phyloP scores from a whole-genome alignment of 1,284 basidiomycete species.

The Austroboletus niveus region DNA sequence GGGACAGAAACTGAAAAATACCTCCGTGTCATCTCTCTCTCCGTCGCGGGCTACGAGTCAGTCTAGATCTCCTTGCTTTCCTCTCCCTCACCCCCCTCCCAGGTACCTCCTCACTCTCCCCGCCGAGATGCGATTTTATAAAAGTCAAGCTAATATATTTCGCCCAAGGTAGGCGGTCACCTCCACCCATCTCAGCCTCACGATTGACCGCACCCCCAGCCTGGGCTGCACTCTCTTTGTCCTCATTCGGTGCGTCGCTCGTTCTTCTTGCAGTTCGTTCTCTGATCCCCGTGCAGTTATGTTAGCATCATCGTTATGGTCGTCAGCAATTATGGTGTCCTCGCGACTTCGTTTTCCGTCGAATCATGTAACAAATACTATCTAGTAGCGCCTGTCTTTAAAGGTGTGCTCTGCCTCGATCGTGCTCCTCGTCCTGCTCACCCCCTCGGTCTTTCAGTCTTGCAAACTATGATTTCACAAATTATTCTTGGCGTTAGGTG shows the following conservation, averaged over 20 bases:
- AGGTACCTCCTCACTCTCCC: slow-evolving; percentile 43
- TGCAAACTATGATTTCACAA: slow-evolving; percentile 38
- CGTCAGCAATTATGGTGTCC: slow-evolving; percentile 40
- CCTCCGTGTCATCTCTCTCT: slow-evolving; percentile 30
- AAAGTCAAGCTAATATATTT: slow-evolving; percentile 30
- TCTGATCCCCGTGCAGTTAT: slow-evolving; percentile 31
- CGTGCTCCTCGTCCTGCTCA: background rate
- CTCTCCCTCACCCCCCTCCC: background rate
- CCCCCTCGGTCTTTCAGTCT: slow-evolving; percentile 13
- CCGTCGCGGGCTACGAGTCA: slow-evolving; percentile 34
- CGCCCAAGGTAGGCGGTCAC: slow-evolving; percentile 26
- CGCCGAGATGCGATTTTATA: slow-evolving; percentile 41
- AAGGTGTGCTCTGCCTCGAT: slow-evolving; percentile 25
- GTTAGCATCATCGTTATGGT: slow-evolving; percentile 37
- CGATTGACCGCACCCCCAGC: slow-evolving; percentile 10
- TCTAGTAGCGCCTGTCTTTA: slow-evolving; percentile 32
- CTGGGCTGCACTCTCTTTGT: slow-evolving; percentile 38
- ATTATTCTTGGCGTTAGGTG: slow-evolving; percentile 33
- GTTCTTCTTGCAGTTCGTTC: background rate
- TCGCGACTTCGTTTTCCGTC: slow-evolving; percentile 30
- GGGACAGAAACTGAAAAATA: slow-evolving; percentile 29
- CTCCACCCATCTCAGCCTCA: background rate
- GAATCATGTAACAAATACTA: slow-evolving; percentile 30
- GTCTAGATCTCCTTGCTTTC: slow-evolving; percentile 2
- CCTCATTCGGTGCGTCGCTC: slow-evolving; percentile 34